These are phyloP conservation scores for Thuja plicata DNA, from an alignment of 83 land plant genomes.

Conservation along the genomic window DNA sequence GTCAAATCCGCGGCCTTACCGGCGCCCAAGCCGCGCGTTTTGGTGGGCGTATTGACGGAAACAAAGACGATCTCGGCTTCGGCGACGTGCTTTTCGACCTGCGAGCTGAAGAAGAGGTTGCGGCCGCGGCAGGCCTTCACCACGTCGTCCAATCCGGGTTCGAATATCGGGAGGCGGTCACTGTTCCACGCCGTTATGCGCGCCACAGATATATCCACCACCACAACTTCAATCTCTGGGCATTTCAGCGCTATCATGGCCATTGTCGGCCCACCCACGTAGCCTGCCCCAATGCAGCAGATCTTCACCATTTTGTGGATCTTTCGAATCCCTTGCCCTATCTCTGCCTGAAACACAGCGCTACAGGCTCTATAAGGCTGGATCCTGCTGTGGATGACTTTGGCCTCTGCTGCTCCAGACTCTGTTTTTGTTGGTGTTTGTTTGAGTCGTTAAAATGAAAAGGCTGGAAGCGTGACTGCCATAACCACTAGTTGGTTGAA, in stretches of 20 bases:
- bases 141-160: constrained; percentile 74
- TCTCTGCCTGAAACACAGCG: too few relatives aligned
- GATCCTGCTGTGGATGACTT: too few relatives aligned
- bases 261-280: constrained; percentile 49
- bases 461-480: too few relatives aligned
- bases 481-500: too few relatives aligned
- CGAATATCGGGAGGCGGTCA: constrained; percentile 72
- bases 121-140: constrained; percentile 68
- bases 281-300: constrained; percentile 27
- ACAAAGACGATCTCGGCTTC: constrained; percentile 79
- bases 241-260: constrained; percentile 81
- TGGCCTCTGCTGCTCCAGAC: too few relatives aligned
- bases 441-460: too few relatives aligned
- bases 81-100: constrained; percentile 65
- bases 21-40: constrained; percentile 71
- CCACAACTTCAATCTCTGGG: constrained; percentile 70
- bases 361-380: too few relatives aligned
- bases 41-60: constrained; percentile 83
- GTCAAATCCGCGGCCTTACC: constrained; percentile 87
- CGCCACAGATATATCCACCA: constrained; percentile 66
- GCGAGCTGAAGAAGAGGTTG: constrained; percentile 77
- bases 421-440: too few relatives aligned
- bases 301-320: constrained; percentile 15
- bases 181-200: constrained; percentile 81
- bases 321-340: background rate